phyloP scores from a whole-genome alignment of 2,329 filamentous ascomycete genomes.

The Clonostachys sp. region DNA sequence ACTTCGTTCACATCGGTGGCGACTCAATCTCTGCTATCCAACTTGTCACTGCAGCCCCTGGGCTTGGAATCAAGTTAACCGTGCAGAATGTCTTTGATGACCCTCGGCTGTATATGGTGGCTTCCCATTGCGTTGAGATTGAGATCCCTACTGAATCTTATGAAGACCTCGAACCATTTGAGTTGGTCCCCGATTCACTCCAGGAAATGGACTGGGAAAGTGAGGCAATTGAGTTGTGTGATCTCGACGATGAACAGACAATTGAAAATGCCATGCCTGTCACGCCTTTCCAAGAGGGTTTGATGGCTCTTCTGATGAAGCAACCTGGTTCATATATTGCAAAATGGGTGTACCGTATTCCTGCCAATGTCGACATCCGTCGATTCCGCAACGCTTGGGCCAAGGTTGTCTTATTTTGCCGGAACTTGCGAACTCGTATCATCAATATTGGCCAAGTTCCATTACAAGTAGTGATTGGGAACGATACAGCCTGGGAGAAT shows the following conservation, averaged over 20 bases:
- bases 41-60: conserved; percentile 2
- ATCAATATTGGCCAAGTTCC: neutral
- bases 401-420: conserved; percentile 1
- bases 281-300: conserved; percentile 31
- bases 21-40: conserved; percentile 8
- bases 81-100: conserved; percentile 6
- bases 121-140: neutral
- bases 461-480: conserved; percentile 2
- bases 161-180: neutral
- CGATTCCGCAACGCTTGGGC: conserved; percentile 21
- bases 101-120: neutral
- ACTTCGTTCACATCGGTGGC: conserved; percentile 8
- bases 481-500: conserved; percentile 2
- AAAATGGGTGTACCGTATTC: conserved; percentile 15
- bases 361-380: conserved; percentile 7
- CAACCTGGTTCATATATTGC: conserved; percentile 28
- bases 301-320: conserved; percentile 27
- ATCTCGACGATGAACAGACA: neutral
- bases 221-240: neutral
- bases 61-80: conserved; percentile 2
- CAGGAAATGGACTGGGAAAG: neutral
- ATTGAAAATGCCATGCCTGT: conserved; percentile 30
- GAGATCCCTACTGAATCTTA: neutral
- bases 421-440: conserved; percentile 3
- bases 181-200: neutral